Base-by-base conservation (phyloP, 257 asterid genomes). In the Prunella vulgaris region DNA sequence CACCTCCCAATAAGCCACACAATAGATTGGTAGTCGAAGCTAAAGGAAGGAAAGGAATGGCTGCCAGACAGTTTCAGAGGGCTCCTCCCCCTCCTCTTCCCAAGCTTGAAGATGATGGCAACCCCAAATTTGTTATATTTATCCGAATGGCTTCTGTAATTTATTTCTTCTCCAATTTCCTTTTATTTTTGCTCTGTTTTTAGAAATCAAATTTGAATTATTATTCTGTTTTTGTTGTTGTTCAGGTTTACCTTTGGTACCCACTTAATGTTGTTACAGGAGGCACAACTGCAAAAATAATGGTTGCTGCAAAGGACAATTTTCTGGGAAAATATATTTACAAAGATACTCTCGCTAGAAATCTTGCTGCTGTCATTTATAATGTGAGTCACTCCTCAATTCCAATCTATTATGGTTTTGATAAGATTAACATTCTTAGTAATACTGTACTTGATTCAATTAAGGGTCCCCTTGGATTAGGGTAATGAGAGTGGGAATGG, bases 41-140 rank as follows among this genome's bases (percentile, higher is more conserved):
- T 0, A 94, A 91, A 60, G 87, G 97, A 40, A 94, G 83, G 84
- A 91, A 88, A 84, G 99, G 97, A 62, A 89, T 89, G 94, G 92
- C 87, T 17, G 82, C 89, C 4, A 79, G 87, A 42, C 96, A 85
- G 38, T 94, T 42, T 79, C 95, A 87, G 76, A 83, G 95, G 6
- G 6, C 73, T 7, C 72, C 86, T 37, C 92, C 96, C 8, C 94
- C 97, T 21, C 83, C 96, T 40, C 71, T 94, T 35, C 97, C 97
- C 53, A 91, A 87, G 83, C 84, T 94, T 71, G 99, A 94, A 77
- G 99, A 94, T 63, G 99, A 94, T 81, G 99, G 97, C 67, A 89
- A 91, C 81, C 99, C 97, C 3, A 88, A 88, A 77, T 94, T 94
- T 40, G 96, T 94, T 6, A 74, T 91, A 77, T 94, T 94, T 78